Base-by-base conservation (phyloP, 768 basidiomycete species). In the Collybia mongolica region DNA sequence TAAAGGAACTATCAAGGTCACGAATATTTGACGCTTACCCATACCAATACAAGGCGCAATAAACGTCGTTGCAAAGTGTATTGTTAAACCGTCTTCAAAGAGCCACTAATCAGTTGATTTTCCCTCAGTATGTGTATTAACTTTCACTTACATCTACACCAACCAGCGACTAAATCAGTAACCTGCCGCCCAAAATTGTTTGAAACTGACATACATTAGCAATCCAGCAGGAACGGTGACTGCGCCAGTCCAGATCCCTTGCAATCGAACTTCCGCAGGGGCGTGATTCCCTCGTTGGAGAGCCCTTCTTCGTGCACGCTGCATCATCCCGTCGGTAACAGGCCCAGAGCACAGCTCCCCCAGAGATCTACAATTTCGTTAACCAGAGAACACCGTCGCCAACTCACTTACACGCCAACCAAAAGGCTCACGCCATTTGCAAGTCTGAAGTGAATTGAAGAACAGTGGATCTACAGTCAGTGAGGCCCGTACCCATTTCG, bases 211-310 rank as follows among this genome's bases (percentile, higher is more conserved):
- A 37, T 24, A 72, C 71, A 70, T 71, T 5, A 71, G 47, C 19
- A 71, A 53, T 17, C 71, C 68, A 9, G 59, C 51, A 43, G 71
- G 71, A 9, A 69, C 70, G 4, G 63, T 60, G 19, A 71, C 55
- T n/a, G 66, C 68, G 2, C 70, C 69, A 22, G 70, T 68, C 71
- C 71, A 70, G 24, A 71, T 71, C 9, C 70, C 69, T 14, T 68
- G 67, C n/a, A 72, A 56, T 1, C 71, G 65, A 48, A 70, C 63
- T 51, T 72, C 69, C 3, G 65, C 56, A 18, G 69, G 50, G 1
- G 61, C 65, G 7, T 57, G 52, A 24, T 55, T 55, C 5, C 66
- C 67, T 3, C 55, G 50, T 15, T 54, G 40, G 0, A 67, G 53
- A 1, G 65, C 66, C 18, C 51, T 56, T 35, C 59, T 53, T 12